Evolutionary conservation across 116 monocot genomes (phyloP), one percentile per base, ranked within the genome.

Genomic region (Trichopus zeylanicus): DNA sequence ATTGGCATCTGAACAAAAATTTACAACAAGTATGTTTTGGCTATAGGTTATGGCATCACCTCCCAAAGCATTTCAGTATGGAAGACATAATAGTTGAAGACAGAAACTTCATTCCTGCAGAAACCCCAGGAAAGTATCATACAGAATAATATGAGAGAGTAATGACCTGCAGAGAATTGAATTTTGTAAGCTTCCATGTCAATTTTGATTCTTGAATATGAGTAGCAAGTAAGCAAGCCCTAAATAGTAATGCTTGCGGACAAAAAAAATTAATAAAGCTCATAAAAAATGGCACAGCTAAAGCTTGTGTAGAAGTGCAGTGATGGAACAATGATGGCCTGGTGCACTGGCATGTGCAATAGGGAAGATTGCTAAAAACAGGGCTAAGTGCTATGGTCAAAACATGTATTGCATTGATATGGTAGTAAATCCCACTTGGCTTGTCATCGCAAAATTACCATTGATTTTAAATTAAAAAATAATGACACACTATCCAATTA

Each of bases 71-170:
- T 63, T 63, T 91, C 30, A 76, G 56, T 39, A 87, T 62, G 0
- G 97, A 79, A 12, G 91, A 97, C 20, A 68, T 56, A 26, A 97
- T 58, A 39, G 78, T 59, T 2, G 97, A 84, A 13, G 91, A 73
- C 47, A 97, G 60, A 63, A 97, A 91, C 62, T 72, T 87, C 47
- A 97, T 63, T 26, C 97, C 91, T 16, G 79, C 53, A 23, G 91
- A 91, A 29, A 91, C 97, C 46, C 87, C 97, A 48, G 97, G 97
- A 58, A 87, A 97, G 64, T 97, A 97, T 15, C 87, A 91, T 30
- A 97, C 57, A 1, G 82, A 73, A 73, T 98, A 98, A 59, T 98
- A 98, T 27, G 82, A 72, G 22, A 98, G 88, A 4, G 91, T 79
- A 66, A 91, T 53, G 61, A 98, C 97, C 91, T 98, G 34, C 6